Evolutionary conservation across 345 rosid species (phyloP), one percentile per base, ranked within the genome.

Genomic region (Eucalyptus fibrosa): DNA sequence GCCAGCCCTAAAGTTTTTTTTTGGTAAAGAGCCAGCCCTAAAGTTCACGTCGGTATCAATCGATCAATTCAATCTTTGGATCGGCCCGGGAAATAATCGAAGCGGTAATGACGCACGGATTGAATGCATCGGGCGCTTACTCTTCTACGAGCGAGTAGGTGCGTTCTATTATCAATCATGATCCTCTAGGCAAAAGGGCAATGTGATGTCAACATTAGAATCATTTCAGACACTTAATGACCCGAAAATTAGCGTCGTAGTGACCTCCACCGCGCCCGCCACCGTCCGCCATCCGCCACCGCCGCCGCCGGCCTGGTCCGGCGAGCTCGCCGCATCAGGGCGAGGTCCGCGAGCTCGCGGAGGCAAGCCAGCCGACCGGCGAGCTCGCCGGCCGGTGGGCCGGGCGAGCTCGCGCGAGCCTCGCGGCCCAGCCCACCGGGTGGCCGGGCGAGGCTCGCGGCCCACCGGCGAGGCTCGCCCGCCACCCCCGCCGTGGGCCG

Each of bases 51-150:
- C 8, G 9, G 47, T 7, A 2, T 77, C 85, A 40, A 77, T 77
- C 85, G 30, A 40, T 77, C 85, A 77, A 40, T 37, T 77, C 85
- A 40, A 77, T 40, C 85, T 40, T 21, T 12, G 47, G 85, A 21
- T 77, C 47, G 47, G 16, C 85, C 47, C 30, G 47, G 83, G 13
- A 40, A 77, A 40, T 40, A 77, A 77, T 77, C 3, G 6, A 77
- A 77, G 85, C 9, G 9, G 24, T 23, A 23, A 40, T 3, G 47
- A 77, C 28, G 13, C 16, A 6, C 0, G 85, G 30, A 23, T 23
- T 0, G 0, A 40, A 23, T 14, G 4, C 16, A 4, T 21, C 3
- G 85, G 17, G 30, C 16, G 8, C 30, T 77, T 2, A 11, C 47
- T 40, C 85, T 23, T 77, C 16, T 26, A 6, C 16, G 30, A 21